Conservation (phyloP, 202 grass and related monocot species). For the Bolboschoenoplectus hybrid region DNA sequence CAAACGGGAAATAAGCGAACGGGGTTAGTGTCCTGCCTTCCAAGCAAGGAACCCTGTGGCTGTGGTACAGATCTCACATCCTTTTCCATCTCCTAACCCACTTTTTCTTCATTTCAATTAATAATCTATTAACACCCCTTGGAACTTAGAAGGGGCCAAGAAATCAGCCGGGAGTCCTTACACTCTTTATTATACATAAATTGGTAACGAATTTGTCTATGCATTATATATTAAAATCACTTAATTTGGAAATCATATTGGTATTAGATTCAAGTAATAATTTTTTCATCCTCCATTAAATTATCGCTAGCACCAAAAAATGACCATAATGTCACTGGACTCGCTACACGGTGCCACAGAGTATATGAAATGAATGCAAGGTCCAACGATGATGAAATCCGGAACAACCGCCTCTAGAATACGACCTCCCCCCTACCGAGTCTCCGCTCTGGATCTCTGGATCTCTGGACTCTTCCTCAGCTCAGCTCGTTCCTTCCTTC, state of each 20-base stretch:
- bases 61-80: neutral
- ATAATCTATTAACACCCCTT: neutral
- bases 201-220: neutral
- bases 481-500: too few species aligned
- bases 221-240: too few species aligned
- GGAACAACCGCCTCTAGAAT: conserved; percentile 28
- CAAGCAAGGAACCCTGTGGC: conserved; percentile 15
- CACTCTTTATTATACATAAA: neutral
- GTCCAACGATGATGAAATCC: conserved; percentile 19
- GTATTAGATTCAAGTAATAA: too few species aligned
- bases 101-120: neutral
- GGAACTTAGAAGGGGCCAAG: neutral
- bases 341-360: neutral
- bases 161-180: neutral
- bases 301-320: too few species aligned
- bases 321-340: neutral
- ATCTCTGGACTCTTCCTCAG: conserved; percentile 30
- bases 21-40: neutral
- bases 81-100: neutral
- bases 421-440: conserved; percentile 28
- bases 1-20: too few species aligned
- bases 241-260: too few species aligned
- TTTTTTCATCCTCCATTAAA: too few species aligned
- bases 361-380: neutral
- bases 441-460: neutral